Conservation (phyloP, 75 land plant genomes). For the Picea glauca region DNA sequence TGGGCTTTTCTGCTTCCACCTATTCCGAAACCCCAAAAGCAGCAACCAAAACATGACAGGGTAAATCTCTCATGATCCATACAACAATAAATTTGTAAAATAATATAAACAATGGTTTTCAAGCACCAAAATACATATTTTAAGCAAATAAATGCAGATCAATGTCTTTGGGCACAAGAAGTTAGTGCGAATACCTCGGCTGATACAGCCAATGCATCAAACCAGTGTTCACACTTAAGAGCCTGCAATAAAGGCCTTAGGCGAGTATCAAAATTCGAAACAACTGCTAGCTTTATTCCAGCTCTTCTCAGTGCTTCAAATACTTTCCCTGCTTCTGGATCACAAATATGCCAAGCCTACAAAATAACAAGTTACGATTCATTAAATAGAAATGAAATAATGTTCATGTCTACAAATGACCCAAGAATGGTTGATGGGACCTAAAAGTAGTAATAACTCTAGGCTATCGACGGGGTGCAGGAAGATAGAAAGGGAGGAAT, state of each 20-base stretch:
- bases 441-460: no score
- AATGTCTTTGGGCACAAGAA: not conserved
- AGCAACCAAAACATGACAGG: not conserved
- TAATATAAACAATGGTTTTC: not conserved
- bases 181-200: slow-evolving; percentile 61
- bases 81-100: not conserved
- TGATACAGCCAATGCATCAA: slow-evolving; percentile 85
- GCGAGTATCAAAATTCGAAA: slow-evolving; percentile 88
- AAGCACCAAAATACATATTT: not conserved
- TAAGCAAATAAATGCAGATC: not conserved
- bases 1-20: slow-evolving; percentile 95
- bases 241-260: slow-evolving; percentile 67
- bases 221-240: slow-evolving; percentile 80
- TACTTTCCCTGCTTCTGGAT: slow-evolving; percentile 78
- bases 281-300: slow-evolving; percentile 81
- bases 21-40: slow-evolving; percentile 15
- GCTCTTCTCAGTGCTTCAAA: slow-evolving; percentile 67
- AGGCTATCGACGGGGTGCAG: no score
- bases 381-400: no score
- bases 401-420: no score
- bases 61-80: no score
- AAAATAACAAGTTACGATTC: not conserved
- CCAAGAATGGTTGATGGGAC: no score
- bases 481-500: no score
- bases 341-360: slow-evolving; percentile 84